These are phyloP conservation scores for Acanthochlamys bracteata DNA, from an alignment of 106 monocot genomes.

Conservation along the genomic window DNA sequence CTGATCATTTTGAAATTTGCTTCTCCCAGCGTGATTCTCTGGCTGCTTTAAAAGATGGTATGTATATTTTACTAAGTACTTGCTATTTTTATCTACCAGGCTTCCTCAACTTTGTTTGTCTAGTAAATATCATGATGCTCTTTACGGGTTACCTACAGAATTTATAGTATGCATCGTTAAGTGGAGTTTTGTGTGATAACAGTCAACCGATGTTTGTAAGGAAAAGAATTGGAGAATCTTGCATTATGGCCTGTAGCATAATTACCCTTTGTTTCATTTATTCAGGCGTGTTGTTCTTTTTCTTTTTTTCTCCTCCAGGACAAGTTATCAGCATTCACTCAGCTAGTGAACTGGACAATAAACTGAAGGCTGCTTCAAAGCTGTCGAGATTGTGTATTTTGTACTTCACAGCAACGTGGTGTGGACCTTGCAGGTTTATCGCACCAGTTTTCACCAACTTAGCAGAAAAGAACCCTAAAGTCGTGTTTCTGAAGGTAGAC, in stretches of 20 bases:
- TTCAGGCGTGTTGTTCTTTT: no score
- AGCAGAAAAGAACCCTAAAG: conserved; percentile 50
- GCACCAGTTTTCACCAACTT: conserved; percentile 47
- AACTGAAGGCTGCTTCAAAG: conserved; percentile 43
- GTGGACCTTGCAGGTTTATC: conserved; percentile 72
- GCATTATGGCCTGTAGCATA: no score
- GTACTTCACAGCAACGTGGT: conserved; percentile 97
- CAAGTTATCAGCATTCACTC: conserved; percentile 49
- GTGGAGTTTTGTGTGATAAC: no score
- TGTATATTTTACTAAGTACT: not conserved
- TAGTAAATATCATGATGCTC: not conserved
- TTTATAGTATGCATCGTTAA: no score
- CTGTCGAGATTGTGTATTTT: conserved; percentile 43
- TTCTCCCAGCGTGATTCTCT: conserved; percentile 21
- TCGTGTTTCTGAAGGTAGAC: conserved; percentile 64
- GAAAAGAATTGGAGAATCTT: no score
- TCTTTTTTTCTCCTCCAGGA: conserved; percentile 36
- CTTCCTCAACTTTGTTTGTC: not conserved
- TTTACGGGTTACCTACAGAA: no score
- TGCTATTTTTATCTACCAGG: no score
- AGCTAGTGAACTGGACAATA: conserved; percentile 42
- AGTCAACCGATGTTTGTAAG: no score
- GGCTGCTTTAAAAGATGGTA: conserved; percentile 52
- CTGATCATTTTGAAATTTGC: conserved; percentile 1
- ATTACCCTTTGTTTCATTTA: no score